These are phyloP conservation scores for Entomortierella chlamydospora DNA, from an alignment of 192 early-diverging fungal genomes.

Conservation along the genomic window DNA sequence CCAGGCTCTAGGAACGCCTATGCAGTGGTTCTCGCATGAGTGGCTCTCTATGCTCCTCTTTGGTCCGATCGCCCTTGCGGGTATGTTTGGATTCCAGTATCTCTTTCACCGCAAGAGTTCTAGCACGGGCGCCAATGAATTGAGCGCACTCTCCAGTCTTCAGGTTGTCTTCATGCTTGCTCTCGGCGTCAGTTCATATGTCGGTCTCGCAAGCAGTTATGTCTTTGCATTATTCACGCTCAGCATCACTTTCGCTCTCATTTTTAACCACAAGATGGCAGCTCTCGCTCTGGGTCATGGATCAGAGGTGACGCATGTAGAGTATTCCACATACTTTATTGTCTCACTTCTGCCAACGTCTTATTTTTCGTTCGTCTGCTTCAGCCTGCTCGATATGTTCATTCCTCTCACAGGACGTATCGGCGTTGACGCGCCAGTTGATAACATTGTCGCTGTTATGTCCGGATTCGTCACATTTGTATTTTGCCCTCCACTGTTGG, in stretches of 20 bases:
- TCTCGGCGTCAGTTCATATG: conserved; percentile 30
- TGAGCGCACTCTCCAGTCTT: conserved; percentile 18
- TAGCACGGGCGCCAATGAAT: conserved; percentile 20
- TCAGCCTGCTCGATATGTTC: conserved; percentile 67
- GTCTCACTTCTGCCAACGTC: conserved; percentile 27
- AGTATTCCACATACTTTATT: conserved; percentile 51
- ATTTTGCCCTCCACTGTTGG: conserved; percentile 54
- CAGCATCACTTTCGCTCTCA: conserved; percentile 26
- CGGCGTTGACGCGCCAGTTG: conserved; percentile 70
- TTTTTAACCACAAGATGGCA: conserved; percentile 38
- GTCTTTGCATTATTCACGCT: conserved; percentile 54
- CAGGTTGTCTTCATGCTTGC: conserved; percentile 21
- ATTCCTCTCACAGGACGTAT: conserved; percentile 77
- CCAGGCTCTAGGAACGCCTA: conserved; percentile 37
- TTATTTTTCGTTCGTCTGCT: conserved; percentile 52
- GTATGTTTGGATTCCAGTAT: conserved; percentile 55
- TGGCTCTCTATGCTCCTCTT: conserved; percentile 65
- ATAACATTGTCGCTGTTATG: conserved; percentile 69
- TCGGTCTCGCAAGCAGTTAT: conserved; percentile 58
- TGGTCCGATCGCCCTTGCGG: conserved; percentile 59
- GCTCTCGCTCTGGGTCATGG: neutral
- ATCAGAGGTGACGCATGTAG: conserved; percentile 10
- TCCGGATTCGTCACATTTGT: conserved; percentile 61
- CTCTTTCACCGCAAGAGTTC: conserved; percentile 31
- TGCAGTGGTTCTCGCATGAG: conserved; percentile 72